Base-by-base conservation (phyloP, 2,329 filamentous ascomycete genomes). In the Sphaerulina populicola region DNA sequence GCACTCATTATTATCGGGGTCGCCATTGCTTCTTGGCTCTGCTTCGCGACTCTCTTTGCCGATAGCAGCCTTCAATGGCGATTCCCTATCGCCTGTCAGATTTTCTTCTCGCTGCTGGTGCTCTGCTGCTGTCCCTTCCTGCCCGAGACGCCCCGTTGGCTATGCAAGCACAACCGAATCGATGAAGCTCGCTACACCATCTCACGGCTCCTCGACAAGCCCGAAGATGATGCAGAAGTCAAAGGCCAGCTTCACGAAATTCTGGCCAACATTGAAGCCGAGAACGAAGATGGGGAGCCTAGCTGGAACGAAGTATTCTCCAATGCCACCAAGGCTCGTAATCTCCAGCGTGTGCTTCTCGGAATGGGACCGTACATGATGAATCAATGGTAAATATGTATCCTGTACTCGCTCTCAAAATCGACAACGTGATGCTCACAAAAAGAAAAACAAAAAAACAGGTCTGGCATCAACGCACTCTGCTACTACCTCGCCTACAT, bases 311-410 rank as follows among this genome's bases (percentile, higher is more conserved):
- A 69, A 46, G 64, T 68, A 42, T 68, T 69, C 50, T 66, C 58
- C 54, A 68, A 68, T 33, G 58, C 57, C 5, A 68, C 64, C 3
- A 66, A 66, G 55, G 57, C 64, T 4, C 64, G 66, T 27, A 68
- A 68, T 45, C 52, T 70, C 15, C 66, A 68, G 42, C 57, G 60
- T 23, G 65, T 68, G 8, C 23, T 68, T 12, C 65, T 71, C 14
- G 67, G 67, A 9, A 68, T 68, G 65, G 67, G 65, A 7, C 65
- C 66, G 3, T 69, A 66, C 53, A 64, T 68, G 62, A 60, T 62
- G 56, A 65, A 65, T 33, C 62, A 65, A 37, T 55, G 52, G 52
- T 46, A 36, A 14, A 56, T 56, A 10, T 7, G 3, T 14, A 44
- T 53, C n/a, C n/a, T n/a, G n/a, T 9, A 51, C 46, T 12, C 31